These are phyloP conservation scores for Mycena latifolia DNA, from an alignment of 768 basidiomycete species.

Conservation along the genomic window DNA sequence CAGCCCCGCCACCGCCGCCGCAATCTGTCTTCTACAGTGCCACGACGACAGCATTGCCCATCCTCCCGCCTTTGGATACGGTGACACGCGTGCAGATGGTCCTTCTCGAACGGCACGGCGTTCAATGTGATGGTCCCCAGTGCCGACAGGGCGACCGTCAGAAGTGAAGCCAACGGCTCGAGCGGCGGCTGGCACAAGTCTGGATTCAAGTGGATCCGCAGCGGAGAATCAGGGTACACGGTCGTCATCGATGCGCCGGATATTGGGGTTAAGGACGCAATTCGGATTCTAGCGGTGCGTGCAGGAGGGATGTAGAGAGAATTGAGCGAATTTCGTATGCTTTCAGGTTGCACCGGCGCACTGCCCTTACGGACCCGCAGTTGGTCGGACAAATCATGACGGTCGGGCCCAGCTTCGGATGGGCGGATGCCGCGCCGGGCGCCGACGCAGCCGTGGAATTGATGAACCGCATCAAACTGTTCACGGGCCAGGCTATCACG, in stretches of 20 bases:
- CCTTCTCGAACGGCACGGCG: conserved; percentile 26
- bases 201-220: conserved; percentile 31
- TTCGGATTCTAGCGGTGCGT: conserved; percentile 22
- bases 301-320: neutral
- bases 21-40: conserved; percentile 35
- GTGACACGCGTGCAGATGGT: conserved; percentile 7
- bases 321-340: neutral
- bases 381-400: conserved; percentile 21
- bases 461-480: conserved; percentile 14
- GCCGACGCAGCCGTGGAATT: conserved; percentile 26
- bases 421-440: conserved; percentile 34
- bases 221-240: conserved; percentile 5
- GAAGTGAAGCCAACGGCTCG: conserved; percentile 7
- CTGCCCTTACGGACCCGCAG: conserved; percentile 25
- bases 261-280: conserved; percentile 23
- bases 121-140: neutral
- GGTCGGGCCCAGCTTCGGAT: conserved; percentile 31
- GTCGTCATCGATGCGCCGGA: conserved; percentile 31
- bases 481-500: conserved; percentile 29
- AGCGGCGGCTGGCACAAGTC: conserved; percentile 32
- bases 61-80: conserved; percentile 3
- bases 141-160: conserved; percentile 29
- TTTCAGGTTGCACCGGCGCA: conserved; percentile 28
- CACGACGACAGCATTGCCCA: conserved; percentile 20
- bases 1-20: too few relatives aligned